Evolutionary conservation across 371 early-diverging fungal species (phyloP), one percentile per base, ranked within the genome.

Genomic region (Rhizopus delemar): DNA sequence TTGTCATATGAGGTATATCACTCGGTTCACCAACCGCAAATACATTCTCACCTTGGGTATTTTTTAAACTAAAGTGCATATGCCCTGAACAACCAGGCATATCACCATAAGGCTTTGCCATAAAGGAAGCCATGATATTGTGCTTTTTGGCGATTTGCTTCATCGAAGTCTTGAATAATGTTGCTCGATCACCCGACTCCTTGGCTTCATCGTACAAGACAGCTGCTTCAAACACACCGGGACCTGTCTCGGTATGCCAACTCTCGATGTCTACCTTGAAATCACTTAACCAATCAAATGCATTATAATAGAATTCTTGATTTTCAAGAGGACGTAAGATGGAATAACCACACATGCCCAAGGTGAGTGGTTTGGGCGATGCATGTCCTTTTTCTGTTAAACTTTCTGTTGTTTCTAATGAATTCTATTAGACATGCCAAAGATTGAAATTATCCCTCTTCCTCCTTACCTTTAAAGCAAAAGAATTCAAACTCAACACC

Each of bases 221-320:
- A 0, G 94, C 94, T 1, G 89, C 92, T 60, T 94, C 93, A 68
- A 86, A 92, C 1, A 92, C 91, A 29, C 94, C 94, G 3, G 94
- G 92, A 3, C 94, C 90, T 22, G 91, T 90, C 65, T 94, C 94
- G 5, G 92, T 92, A 60, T 92, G 93, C 67, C 85, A 86, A 31
- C 89, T 83, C 68, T 94, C 94, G 3, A 94, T 64, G 32, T 86
- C 86, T 12, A 92, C 76, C 5, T 76, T 81, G 60, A 89, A 87
- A 31, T 78, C 65, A 15, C 60, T 73, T 54, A 86, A 82, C 63
- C 85, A 77, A 57, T 90, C 86, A 73, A 85, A 89, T 38, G 92
- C 81, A 51, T 83, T 81, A 41, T 88, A 75, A 64, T 88, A 92
- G 65, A 86, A 92, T 5, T 82, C 82, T 65, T 88, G 84, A 55